Evolutionary conservation across 768 basidiomycete species (phyloP).

Genomic region (Kwoniella heveanensis): DNA sequence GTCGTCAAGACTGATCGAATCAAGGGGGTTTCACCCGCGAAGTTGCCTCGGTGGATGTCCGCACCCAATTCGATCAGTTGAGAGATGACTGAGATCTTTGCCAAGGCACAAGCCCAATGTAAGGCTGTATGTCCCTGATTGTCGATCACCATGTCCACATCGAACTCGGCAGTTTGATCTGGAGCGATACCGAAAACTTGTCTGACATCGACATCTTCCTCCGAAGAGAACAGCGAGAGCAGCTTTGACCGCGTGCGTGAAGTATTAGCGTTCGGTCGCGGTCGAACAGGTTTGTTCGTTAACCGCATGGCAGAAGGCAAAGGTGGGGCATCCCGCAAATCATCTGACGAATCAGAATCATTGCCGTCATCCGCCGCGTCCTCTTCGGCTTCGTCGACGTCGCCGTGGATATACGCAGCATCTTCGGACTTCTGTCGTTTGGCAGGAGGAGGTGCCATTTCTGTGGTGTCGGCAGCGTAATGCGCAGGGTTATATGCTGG

Average conservation of each 20-base stretch:
- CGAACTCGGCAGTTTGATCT: conserved; percentile 55
- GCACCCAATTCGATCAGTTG: conserved; percentile 76
- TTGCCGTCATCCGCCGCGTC: conserved; percentile 36
- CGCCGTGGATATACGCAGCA: conserved; percentile 9
- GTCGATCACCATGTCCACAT: conserved; percentile 84
- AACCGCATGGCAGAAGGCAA: conserved; percentile 45
- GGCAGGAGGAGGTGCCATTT: conserved; percentile 33
- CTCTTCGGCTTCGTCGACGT: conserved; percentile 16
- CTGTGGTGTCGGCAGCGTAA: conserved; percentile 19
- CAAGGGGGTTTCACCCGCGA: conserved; percentile 89
- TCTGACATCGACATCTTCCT: conserved; percentile 31
- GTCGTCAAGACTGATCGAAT: conserved; percentile 89
- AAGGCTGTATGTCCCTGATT: conserved; percentile 92
- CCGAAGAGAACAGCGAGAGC: conserved; percentile 50
- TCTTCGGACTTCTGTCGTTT: conserved; percentile 37
- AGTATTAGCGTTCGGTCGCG: conserved; percentile 31
- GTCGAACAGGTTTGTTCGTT: conserved; percentile 46
- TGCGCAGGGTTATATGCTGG: conserved; percentile 16
- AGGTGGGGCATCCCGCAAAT: conserved; percentile 31
- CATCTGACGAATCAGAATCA: conserved; percentile 39
- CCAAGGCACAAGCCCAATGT: conserved; percentile 87
- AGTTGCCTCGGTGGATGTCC: conserved; percentile 87
- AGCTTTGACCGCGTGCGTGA: conserved; percentile 45
- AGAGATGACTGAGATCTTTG: conserved; percentile 67
- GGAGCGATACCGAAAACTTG: conserved; percentile 35